Evolutionary conservation across 164 flowering plant genomes (phyloP), one percentile per base, ranked within the genome.

Genomic region (Chloranthus sessilifolius): DNA sequence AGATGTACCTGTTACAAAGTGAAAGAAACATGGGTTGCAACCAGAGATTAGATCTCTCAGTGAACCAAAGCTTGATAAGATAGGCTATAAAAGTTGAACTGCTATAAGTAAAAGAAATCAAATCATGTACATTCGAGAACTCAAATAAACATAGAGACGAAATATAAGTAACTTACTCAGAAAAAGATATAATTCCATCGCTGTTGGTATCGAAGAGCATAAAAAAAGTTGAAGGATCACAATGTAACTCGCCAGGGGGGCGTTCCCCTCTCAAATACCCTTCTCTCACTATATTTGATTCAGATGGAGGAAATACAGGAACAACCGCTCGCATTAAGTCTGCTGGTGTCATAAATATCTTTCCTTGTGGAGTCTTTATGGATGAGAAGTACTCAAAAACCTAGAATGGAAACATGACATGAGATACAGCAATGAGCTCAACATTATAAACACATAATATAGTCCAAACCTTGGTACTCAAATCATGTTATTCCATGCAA

Each of bases 321-420:
- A 94, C 85, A 37, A 83, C 70, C 10, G 99, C 99, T 40, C 99
- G 68, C 99, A 94, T 94, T 56, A 94, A 67, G 74, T 94, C 99
- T 7, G 73, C 86, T 23, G 99, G 86, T 53, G 66, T 84, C 99
- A 94, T 94, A 30, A 76, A 78, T 5, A 74, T 25, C 53, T 94
- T 95, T 47, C 97, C 97, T 12, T 68, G 61, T 5, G 79, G 71
- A 16, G 56, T 43, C 59, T 61, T 37, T 34, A 47, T 24, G 3
- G 97, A 81, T 49, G 97, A 95, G 42, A 94, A 94, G 75, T 94
- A 94, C 67, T 82, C 96, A 59, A 89, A 94, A 42, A 94, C 92
- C 99, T 92, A 47, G 43, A 67, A 29, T 16, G 1, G n/a, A n/a
- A n/a, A n/a, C n/a, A n/a, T n/a, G n/a, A n/a, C n/a, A n/a, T n/a